A percentile compares a stretch with the other conserved stretches of the same genome.
These are phyloP conservation scores for Sinapis alba DNA, from an alignment of 441 rosid genomes.

Conservation along the genomic window DNA sequence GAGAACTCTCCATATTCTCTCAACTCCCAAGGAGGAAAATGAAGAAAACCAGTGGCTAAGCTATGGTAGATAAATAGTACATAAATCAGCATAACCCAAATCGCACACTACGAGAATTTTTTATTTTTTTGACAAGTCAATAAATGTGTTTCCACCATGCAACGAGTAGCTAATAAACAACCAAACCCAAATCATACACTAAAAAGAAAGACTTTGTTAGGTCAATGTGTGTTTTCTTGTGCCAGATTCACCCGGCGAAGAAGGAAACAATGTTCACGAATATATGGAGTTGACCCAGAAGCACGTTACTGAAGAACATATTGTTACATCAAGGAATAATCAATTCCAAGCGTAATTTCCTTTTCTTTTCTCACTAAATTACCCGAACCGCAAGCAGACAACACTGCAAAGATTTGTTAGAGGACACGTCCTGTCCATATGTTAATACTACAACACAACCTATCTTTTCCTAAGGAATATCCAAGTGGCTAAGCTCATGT, in stretches of 20 bases:
- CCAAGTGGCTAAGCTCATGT: too few species aligned
- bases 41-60: not conserved
- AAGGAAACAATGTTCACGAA: not conserved
- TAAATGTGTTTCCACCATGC: not conserved
- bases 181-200: not conserved
- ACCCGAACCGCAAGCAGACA: too few species aligned
- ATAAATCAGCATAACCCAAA: not conserved
- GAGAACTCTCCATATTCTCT: conserved; percentile 13
- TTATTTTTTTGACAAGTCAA: not conserved
- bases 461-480: too few species aligned
- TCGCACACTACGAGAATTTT: not conserved
- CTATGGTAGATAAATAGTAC: not conserved
- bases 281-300: not conserved
- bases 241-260: not conserved
- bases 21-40: not conserved
- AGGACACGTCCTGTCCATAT: too few species aligned
- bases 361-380: too few species aligned
- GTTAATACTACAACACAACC: too few species aligned
- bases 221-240: conserved; percentile 1
- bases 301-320: not conserved
- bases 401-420: too few species aligned
- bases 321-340: too few species aligned
- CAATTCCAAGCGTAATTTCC: too few species aligned
- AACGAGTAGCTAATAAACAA: not conserved
- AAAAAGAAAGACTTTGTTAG: not conserved